Conservation (phyloP, 495 filamentous ascomycete species). For the Trichoderma virens region DNA sequence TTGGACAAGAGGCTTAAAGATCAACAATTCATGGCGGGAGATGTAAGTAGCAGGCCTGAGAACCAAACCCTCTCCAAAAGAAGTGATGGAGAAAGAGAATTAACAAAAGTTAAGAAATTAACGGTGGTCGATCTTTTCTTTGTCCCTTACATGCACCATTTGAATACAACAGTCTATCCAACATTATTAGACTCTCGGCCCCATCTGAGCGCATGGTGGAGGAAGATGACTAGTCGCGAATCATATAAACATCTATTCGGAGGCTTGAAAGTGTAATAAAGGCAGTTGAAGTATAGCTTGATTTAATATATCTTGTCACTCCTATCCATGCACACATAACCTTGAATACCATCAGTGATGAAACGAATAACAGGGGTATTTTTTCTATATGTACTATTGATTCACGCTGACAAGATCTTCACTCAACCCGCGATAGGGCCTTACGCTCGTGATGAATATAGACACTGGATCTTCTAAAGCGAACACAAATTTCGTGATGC, state of each 20-base stretch:
- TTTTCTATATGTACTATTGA: too few relatives aligned
- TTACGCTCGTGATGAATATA: too few relatives aligned
- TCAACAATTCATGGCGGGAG: not conserved
- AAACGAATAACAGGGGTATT: too few relatives aligned
- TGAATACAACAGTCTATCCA: not conserved
- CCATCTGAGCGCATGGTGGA: not conserved
- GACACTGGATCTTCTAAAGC: too few relatives aligned
- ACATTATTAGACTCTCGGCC: not conserved
- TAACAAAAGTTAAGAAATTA: not conserved
- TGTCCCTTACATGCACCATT: not conserved
- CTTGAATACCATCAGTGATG: too few relatives aligned
- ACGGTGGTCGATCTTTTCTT: not conserved
- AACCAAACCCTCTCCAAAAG: not conserved
- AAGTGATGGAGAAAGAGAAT: not conserved
- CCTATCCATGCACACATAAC: too few relatives aligned
- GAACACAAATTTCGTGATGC: too few relatives aligned
- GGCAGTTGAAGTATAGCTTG: not conserved
- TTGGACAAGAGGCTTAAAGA: not conserved
- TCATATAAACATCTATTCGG: not conserved
- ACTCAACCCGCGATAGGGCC: too few relatives aligned
- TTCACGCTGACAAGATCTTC: too few relatives aligned
- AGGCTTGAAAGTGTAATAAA: not conserved
- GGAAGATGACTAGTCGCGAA: not conserved
- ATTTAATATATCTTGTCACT: not conserved
- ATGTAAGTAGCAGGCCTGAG: not conserved